Evolutionary conservation across 2,329 filamentous ascomycete genomes (phyloP).

Genomic region (Alternaria gaisen): DNA sequence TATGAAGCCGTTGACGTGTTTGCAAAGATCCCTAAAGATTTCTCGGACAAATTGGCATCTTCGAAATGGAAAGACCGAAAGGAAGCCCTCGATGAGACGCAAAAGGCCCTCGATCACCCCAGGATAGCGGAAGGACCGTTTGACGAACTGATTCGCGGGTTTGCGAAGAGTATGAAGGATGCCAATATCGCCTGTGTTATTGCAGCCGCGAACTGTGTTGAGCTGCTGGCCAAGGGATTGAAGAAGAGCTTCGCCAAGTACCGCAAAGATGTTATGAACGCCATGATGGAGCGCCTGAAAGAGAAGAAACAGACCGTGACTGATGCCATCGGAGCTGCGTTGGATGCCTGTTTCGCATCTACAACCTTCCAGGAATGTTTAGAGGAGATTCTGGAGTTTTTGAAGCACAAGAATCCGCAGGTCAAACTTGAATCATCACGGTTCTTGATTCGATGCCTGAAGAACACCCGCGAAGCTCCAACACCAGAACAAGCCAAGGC

Average conservation of each 20-base stretch:
- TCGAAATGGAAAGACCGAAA: slow-evolving; percentile 99
- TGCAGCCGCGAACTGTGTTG: slow-evolving; percentile 90
- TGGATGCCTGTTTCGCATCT: slow-evolving; percentile 74
- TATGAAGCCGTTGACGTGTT: slow-evolving; percentile 87
- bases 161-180: slow-evolving; percentile 99
- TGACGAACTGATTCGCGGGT: slow-evolving; percentile 79
- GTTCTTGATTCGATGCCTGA: slow-evolving; percentile 88
- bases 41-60: slow-evolving; percentile 83
- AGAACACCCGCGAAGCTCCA: slow-evolving; percentile 83
- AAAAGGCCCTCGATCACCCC: slow-evolving; percentile 79
- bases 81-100: slow-evolving; percentile 86
- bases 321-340: slow-evolving; percentile 84
- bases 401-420: slow-evolving; percentile 95
- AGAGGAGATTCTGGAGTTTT: slow-evolving; percentile 86
- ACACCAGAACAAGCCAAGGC: slow-evolving; percentile 81
- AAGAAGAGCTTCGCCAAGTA: slow-evolving; percentile 82
- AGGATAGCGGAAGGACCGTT: slow-evolving; percentile 92
- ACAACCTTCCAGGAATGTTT: slow-evolving; percentile 84
- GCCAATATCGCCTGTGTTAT: slow-evolving; percentile 96
- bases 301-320: slow-evolving; percentile 93
- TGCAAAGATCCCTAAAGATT: slow-evolving; percentile 81
- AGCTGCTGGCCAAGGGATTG: slow-evolving; percentile 85
- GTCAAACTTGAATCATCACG: slow-evolving; percentile 95
- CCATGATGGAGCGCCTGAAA: slow-evolving; percentile 94
- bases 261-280: slow-evolving; percentile 78